Base-by-base conservation (phyloP, 331 rosid genomes). In the Erythrophleum ivorense region DNA sequence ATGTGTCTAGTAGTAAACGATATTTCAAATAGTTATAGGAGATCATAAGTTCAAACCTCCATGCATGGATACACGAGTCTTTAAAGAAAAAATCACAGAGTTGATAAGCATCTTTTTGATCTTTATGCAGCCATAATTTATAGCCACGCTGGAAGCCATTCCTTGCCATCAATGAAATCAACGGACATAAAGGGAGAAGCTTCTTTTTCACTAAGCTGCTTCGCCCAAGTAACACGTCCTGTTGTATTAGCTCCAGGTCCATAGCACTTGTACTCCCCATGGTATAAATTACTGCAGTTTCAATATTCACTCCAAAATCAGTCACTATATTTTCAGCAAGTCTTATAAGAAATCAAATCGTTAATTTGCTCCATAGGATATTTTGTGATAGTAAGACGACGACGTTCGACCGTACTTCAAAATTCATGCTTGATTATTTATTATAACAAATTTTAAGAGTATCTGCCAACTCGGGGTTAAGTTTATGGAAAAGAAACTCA, bases 171-270 rank as follows among this genome's bases (percentile, higher is more conserved):
- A 45, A 89, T 86, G 83, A 21, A 71, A 21, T 71, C 59, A 15
- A 71, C 38, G 7, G 75, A 12, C 13, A 46, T 12, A 14, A 71
- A 71, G 41, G 75, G 82, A 3, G 77, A 85, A 52, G 3, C 96
- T 85, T 95, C 86, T 81, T 93, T 24, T 0, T 91, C 82, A 5
- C 78, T 87, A 13, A 95, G 88, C 16, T 89, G 90, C 78, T 77
- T 88, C 0, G 90, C 54, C 98, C 98, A 95, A 11, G 88, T n/a
- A 55, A 88, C 93, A 0, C 94, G 87, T 31, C 63, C 16, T 0
- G n/a, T 46, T 0, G 58, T 1, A 2, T 15, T 50, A 1, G 94
- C 59, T 59, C 98, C 97, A 11, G 97, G 98, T 58, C 98, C 98
- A 50, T 66, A 74, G 71, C 88, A 82, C 18, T 89, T 54, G 78